Conservation (phyloP, 306 rosid genomes). For the Rosa rugosa region DNA sequence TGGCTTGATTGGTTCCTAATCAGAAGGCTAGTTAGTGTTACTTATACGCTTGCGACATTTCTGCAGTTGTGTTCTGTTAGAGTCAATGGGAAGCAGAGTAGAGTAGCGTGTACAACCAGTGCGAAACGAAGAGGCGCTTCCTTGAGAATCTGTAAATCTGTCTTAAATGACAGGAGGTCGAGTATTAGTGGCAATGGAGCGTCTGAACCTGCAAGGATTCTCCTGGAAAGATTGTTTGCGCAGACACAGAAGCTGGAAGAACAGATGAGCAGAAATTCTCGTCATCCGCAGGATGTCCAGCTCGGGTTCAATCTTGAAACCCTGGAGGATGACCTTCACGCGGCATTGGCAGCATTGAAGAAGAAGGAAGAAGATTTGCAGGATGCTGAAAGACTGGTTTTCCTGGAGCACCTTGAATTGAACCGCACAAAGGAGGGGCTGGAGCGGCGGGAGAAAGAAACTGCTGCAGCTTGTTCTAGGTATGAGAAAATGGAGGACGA, state of each 20-base stretch:
- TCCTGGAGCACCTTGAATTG: conserved; percentile 54
- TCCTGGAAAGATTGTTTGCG: conserved; percentile 77
- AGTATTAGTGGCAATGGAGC: conserved; percentile 53
- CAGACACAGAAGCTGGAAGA: conserved; percentile 76
- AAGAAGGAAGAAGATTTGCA: conserved; percentile 75
- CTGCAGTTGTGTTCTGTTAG: conserved; percentile 54
- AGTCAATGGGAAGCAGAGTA: conserved; percentile 34
- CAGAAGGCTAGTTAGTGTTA: conserved; percentile 12
- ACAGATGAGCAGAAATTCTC: conserved; percentile 44
- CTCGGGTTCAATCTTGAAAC: conserved; percentile 52
- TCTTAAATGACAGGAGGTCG: conserved; percentile 42
- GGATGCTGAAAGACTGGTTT: conserved; percentile 64
- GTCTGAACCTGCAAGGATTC: conserved; percentile 70
- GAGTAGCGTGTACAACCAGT: conserved; percentile 27
- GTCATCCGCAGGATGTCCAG: conserved; percentile 37
- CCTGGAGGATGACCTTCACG: conserved; percentile 69
- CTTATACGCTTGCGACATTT: conserved; percentile 9
- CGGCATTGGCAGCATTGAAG: conserved; percentile 60
- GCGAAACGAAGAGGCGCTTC: conserved; percentile 28
- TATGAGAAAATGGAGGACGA: conserved; percentile 60
- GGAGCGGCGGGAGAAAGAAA: conserved; percentile 66
- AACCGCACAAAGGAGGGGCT: conserved; percentile 65
- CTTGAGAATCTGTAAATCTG: conserved; percentile 42
- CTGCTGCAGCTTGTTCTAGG: conserved; percentile 51
- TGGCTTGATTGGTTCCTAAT: not conserved